Conservation (phyloP, 305 asterid species). For the Euphrasia arctica region DNA sequence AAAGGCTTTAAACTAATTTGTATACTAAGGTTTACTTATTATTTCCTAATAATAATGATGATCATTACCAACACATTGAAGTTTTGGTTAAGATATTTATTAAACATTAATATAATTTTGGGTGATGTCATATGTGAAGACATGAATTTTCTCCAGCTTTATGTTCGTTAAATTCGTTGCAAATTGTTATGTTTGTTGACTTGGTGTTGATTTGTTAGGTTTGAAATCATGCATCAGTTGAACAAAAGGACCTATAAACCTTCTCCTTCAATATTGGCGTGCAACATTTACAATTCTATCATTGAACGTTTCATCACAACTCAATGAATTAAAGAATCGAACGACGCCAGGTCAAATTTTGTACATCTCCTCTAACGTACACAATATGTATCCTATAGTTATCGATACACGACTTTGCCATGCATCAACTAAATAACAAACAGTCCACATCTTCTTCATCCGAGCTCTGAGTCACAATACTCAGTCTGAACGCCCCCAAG, state of each 20-base stretch:
- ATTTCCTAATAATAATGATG: too few relatives aligned
- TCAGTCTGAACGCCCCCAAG: constrained; percentile 22
- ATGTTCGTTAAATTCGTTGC: too few relatives aligned
- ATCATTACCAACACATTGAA: too few relatives aligned
- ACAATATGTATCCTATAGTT: neutral
- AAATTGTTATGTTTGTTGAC: too few relatives aligned
- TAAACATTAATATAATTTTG: too few relatives aligned
- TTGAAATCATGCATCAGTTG: constrained; percentile 7
- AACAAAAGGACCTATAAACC: neutral
- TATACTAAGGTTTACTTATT: too few relatives aligned
- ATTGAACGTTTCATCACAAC: neutral
- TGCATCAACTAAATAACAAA: constrained; percentile 30
- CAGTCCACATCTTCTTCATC: constrained; percentile 36
- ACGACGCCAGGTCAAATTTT: constrained; percentile 13
- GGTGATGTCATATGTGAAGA: too few relatives aligned
- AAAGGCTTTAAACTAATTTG: too few relatives aligned
- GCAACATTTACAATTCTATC: constrained; percentile 5
- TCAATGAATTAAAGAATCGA: constrained; percentile 38
- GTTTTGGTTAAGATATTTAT: too few relatives aligned
- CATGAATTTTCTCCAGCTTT: too few relatives aligned
- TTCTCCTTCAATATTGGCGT: constrained; percentile 24
- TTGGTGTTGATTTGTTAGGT: too few relatives aligned
- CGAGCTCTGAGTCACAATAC: constrained; percentile 29
- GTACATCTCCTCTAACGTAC: constrained; percentile 12
- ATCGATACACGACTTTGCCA: neutral